These are phyloP conservation scores for Taxawa tesnikishii DNA, from an alignment of 2,329 filamentous ascomycete genomes.

Conservation along the genomic window DNA sequence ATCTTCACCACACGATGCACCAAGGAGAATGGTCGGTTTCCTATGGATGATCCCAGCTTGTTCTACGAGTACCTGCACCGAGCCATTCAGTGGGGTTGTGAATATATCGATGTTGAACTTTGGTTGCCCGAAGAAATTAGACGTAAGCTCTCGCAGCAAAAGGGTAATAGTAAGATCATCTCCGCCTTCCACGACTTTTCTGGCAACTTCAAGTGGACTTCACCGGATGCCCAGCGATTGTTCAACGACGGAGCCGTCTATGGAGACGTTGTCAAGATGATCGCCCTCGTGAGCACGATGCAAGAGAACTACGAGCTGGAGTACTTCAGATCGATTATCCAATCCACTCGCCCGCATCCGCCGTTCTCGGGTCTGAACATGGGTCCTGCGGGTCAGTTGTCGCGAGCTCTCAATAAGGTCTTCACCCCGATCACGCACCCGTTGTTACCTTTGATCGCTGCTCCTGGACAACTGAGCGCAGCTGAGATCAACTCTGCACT, in stretches of 20 bases:
- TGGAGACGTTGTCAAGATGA: conserved; percentile 85
- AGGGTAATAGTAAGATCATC: conserved; percentile 73
- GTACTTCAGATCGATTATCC: conserved; percentile 71
- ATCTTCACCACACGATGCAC: conserved; percentile 79
- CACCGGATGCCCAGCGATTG: conserved; percentile 55
- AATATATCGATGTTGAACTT: conserved; percentile 81
- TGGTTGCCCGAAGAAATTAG: conserved; percentile 74
- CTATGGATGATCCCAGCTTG: conserved; percentile 64
- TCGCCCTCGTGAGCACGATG: conserved; percentile 66
- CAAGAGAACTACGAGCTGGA: conserved; percentile 86
- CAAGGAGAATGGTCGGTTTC: conserved; percentile 71
- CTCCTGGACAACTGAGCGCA: conserved; percentile 73
- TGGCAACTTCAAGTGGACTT: conserved; percentile 72
- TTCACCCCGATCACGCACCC: conserved; percentile 85
- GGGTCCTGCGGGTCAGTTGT: conserved; percentile 76
- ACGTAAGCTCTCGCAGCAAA: conserved; percentile 51
- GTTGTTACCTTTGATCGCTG: conserved; percentile 69
- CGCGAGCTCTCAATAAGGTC: conserved; percentile 69
- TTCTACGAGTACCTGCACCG: conserved; percentile 72
- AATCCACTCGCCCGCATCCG: conserved; percentile 55
- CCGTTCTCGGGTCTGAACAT: conserved; percentile 78
- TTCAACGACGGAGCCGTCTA: conserved; percentile 62
- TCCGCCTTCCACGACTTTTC: conserved; percentile 89
- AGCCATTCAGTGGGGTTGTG: conserved; percentile 78
- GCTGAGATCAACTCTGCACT: conserved; percentile 74